phyloP scores from a whole-genome alignment of 192 early-diverging fungal genomes.

The Allomyces arbusculus region DNA sequence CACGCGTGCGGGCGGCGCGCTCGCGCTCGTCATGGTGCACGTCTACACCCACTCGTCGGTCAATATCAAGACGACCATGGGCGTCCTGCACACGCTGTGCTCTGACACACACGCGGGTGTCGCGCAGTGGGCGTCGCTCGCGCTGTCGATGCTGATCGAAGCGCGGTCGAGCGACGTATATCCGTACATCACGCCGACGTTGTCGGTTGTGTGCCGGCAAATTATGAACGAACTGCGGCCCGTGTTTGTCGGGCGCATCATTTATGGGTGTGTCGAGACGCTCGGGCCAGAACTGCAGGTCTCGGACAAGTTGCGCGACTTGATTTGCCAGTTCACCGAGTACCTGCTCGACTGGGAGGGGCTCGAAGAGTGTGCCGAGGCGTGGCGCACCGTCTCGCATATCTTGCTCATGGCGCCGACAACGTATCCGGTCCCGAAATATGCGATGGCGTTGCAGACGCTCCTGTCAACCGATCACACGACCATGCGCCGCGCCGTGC shows the following conservation, averaged over 20 bases:
- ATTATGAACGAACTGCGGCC: constrained; percentile 58
- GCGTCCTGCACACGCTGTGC: constrained; percentile 71
- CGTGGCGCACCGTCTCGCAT: background rate
- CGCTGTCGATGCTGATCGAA: constrained; percentile 63
- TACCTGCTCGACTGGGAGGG: background rate
- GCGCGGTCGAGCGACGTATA: constrained; percentile 78
- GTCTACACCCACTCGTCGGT: constrained; percentile 61
- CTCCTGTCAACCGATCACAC: background rate
- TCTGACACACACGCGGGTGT: constrained; percentile 84
- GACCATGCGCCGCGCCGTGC: background rate
- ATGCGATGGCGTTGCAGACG: background rate
- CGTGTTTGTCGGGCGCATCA: constrained; percentile 57
- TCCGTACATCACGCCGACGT: constrained; percentile 66
- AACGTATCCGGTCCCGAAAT: background rate
- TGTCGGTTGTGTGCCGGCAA: constrained; percentile 71
- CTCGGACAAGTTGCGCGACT: constrained; percentile 46
- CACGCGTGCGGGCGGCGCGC: constrained; percentile 72
- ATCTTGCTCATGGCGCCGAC: background rate
- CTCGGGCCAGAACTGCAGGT: constrained; percentile 77
- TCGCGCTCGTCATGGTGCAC: constrained; percentile 77
- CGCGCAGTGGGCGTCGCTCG: constrained; percentile 76
- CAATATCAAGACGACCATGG: constrained; percentile 72
- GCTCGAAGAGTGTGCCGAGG: background rate
- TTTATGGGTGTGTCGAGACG: constrained; percentile 70
- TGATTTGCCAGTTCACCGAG: constrained; percentile 7